Evolutionary conservation across 1,139 yeast species (phyloP).

Genomic region (Pneumocystis wakefieldiae): DNA sequence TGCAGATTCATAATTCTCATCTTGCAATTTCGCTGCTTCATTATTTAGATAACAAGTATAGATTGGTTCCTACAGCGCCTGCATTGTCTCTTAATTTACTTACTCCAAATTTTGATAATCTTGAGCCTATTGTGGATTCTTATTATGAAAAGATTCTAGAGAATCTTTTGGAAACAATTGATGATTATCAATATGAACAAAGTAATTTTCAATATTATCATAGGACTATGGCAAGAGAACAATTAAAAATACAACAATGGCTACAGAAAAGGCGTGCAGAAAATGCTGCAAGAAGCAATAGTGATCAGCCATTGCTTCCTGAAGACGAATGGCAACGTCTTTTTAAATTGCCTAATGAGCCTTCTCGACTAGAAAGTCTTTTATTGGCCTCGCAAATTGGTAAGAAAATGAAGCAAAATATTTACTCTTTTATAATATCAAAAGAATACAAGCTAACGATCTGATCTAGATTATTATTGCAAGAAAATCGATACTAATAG

Average conservation of each 20-base stretch:
- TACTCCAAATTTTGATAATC: conserved; percentile 23
- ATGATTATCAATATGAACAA: conserved; percentile 66
- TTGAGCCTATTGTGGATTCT: conserved; percentile 30
- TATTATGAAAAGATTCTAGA: conserved; percentile 40
- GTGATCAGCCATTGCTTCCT: conserved; percentile 41
- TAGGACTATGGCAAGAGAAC: conserved; percentile 60
- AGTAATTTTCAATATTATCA: conserved; percentile 73
- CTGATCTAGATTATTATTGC: conserved; percentile 15
- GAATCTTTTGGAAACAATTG: conserved; percentile 57
- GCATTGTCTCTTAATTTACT: conserved; percentile 13
- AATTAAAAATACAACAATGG: conserved; percentile 60
- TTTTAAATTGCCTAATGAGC: conserved; percentile 59
- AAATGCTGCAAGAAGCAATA: conserved; percentile 41
- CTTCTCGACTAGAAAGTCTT: conserved; percentile 61
- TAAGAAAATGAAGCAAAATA: conserved; percentile 28
- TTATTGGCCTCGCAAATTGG: conserved; percentile 56
- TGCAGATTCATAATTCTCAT: conserved; percentile 47
- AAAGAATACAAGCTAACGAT: background rate
- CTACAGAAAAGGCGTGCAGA: conserved; percentile 47
- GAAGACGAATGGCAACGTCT: conserved; percentile 51
- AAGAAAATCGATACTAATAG: conserved; percentile 18
- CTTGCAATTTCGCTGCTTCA: conserved; percentile 32
- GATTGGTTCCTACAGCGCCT: conserved; percentile 12
- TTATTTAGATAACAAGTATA: conserved; percentile 1
- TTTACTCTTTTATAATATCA: background rate